Base-by-base conservation (phyloP, 129 eudicot genomes). In the Deinandra increscens region DNA sequence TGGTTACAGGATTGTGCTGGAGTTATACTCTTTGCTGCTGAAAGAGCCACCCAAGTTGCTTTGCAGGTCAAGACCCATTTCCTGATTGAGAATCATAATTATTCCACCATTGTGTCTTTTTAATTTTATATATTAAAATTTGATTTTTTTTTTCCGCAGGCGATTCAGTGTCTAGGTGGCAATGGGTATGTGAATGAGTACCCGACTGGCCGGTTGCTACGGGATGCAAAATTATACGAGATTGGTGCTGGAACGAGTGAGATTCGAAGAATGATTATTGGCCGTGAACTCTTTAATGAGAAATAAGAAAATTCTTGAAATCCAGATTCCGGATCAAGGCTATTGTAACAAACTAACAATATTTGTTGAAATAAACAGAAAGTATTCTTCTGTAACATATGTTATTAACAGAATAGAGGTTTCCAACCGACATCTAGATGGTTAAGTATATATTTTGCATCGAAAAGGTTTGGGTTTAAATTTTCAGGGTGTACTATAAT, bases 41-140 rank as follows among this genome's bases (percentile, higher is more conserved):
- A 94, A 84, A 83, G 89, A 83, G 99, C 99, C 42, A 94, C 99
- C 69, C 99, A 94, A 81, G 97, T 90, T 69, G 99, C 97, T 59
- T 84, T 94, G 55, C 31, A 26, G 31, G 31, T 26, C 31, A 26
- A 26, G n/a, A 26, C 31, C 31, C 31, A 26, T n/a, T n/a, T n/a
- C n/a, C n/a, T n/a, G n/a, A n/a, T n/a, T n/a, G n/a, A n/a, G n/a
- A n/a, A n/a, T n/a, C n/a, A n/a, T n/a, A n/a, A n/a, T n/a, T n/a
- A 26, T 48, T 42, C 15, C 58, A 29, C n/a, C 15, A 26, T 64
- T 8, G 11, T 33, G 1, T 33, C n/a, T 10, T 59, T 68, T 58
- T 66, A 29, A 29, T 65, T 38, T 51, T 42, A 14, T 1, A 18
- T 23, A 29, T 23, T n/a, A 6, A 37, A 29, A 43, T 39, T 64